Conservation (phyloP, 2,329 filamentous ascomycete species). For the Plenodomus biglobosus region DNA sequence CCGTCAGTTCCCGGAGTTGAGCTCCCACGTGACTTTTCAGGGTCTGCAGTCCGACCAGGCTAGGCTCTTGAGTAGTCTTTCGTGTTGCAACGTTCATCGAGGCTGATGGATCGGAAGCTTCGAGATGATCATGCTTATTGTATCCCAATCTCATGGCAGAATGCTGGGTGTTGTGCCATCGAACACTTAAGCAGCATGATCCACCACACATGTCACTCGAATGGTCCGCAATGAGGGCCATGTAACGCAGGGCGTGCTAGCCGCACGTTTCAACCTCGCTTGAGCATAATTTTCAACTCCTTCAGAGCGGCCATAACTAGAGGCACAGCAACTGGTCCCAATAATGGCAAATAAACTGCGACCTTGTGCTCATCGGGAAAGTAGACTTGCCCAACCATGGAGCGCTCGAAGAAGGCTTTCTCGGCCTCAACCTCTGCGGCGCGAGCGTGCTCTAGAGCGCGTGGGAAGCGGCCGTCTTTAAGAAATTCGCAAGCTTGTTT, state of each 20-base stretch:
- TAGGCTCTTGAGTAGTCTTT: no score
- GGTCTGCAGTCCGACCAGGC: no score
- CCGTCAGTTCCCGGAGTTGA: not conserved
- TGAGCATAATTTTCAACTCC: conserved; percentile 53
- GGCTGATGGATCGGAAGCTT: no score
- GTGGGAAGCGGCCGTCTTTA: conserved; percentile 60
- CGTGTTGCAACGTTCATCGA: no score
- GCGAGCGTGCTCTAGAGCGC: conserved; percentile 75
- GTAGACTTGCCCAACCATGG: conserved; percentile 98
- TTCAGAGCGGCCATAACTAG: conserved; percentile 81
- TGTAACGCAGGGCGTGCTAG: no score
- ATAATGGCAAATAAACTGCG: conserved; percentile 87
- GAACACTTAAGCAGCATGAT: no score
- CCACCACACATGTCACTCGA: no score
- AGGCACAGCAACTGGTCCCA: conserved; percentile 89
- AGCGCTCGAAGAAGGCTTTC: conserved; percentile 95
- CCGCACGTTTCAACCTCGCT: conserved; percentile 16
- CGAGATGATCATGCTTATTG: no score
- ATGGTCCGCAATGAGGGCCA: no score
- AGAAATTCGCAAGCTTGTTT: conserved; percentile 74
- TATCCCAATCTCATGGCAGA: no score
- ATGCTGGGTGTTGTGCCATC: no score
- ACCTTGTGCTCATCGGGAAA: conserved; percentile 99
- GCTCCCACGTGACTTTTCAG: not conserved
- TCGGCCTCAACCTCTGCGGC: conserved; percentile 88